Base-by-base conservation (phyloP, 2,329 filamentous ascomycete species). In the Coccinonectria pachysandricola region DNA sequence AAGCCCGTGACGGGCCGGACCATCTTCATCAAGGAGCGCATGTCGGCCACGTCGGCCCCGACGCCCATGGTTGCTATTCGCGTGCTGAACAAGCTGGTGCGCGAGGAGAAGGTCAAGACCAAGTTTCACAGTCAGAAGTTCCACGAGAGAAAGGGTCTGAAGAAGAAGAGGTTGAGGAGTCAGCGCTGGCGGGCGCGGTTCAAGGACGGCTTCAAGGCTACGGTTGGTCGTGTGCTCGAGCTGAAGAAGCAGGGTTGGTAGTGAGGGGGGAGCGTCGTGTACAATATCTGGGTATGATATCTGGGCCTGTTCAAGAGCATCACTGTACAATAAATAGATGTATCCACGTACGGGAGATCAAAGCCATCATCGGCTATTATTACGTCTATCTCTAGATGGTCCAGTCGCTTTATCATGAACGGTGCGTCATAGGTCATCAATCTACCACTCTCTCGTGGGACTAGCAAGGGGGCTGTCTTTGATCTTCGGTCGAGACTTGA, bases 241-340 rank as follows among this genome's bases (percentile, higher is more conserved):
- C 62, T 92, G 58, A 79, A 71, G 42, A 71, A 62, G 49, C 82
- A 91, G 57, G 84, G 84, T 3, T 91, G 85, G 83, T 92, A 57
- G 45, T n/a, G 37, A 29, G 22, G 32, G 17, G 20, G 12, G 12
- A 15, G 15, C 11, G 14, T 22, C 10, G 15, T 43, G 34, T 44
- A 35, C 28, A 41, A 28, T 30, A 39, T 34, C 5, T 13, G 8
- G 18, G n/a, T n/a, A n/a, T n/a, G n/a, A n/a, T n/a, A n/a, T n/a
- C n/a, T n/a, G 10, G 9, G n/a, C 13, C 12, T 9, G 9, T 20
- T 16, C 19, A 40, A 33, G 36, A 36, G 18, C 36, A 38, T 34
- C 29, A 19, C 16, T 47, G 42, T 47, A 47, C 33, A 38, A 36
- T 44, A 45, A 27, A 26, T 26, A 35, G 34, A 45, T 35, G 42